phyloP scores from a whole-genome alignment of 306 rosid genomes.

The Castanea mollissima region DNA sequence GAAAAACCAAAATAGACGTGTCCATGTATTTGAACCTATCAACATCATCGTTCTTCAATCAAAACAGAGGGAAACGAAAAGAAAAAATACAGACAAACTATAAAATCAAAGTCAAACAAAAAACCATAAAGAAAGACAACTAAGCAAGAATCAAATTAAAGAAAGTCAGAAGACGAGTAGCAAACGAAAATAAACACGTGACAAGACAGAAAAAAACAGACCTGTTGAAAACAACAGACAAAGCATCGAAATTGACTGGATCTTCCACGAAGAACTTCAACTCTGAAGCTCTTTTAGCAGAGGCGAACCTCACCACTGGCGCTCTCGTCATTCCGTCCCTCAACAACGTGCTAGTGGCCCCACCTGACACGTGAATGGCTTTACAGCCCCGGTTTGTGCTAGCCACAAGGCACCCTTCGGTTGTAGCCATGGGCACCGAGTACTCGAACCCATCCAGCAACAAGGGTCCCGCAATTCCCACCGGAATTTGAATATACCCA shows the following conservation, averaged over 20 bases:
- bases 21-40: not conserved
- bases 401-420: conserved; percentile 87
- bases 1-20: not conserved
- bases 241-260: conserved; percentile 55
- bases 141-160: not conserved
- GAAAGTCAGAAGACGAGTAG: not conserved
- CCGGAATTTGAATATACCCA: conserved; percentile 84
- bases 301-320: conserved; percentile 70
- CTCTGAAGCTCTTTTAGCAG: conserved; percentile 71
- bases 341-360: conserved; percentile 59
- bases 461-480: conserved; percentile 91
- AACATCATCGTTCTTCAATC: not conserved
- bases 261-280: conserved; percentile 78
- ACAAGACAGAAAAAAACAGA: not conserved
- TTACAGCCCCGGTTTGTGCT: conserved; percentile 90
- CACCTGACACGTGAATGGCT: conserved; percentile 70
- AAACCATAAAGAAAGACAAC: not conserved
- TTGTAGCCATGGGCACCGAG: conserved; percentile 85
- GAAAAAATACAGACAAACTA: not conserved
- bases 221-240: conserved; percentile 65
- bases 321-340: conserved; percentile 89
- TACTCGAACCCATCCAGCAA: conserved; percentile 60
- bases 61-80: not conserved
- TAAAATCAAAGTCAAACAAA: not conserved
- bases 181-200: not conserved